Evolutionary conservation across 805 yeast genomes (phyloP).

Genomic region (Spencermartinsiella europaea): DNA sequence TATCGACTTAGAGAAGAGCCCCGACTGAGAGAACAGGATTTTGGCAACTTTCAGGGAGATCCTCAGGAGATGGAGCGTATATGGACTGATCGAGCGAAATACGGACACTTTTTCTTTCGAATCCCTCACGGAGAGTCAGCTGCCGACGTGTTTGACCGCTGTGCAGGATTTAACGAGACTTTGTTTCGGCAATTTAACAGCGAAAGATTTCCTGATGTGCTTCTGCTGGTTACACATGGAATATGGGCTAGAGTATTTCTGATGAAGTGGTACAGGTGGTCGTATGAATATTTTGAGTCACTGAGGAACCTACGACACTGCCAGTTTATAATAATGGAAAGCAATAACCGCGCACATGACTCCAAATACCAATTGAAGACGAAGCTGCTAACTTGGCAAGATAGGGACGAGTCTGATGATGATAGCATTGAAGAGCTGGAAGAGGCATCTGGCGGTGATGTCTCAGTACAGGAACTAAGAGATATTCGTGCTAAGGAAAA

Average conservation of each 20-base stretch:
- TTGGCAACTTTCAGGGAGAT: constrained; percentile 82
- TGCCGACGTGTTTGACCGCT: constrained; percentile 90
- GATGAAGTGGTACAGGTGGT: constrained; percentile 94
- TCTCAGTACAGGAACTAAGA: constrained; percentile 9
- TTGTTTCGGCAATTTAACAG: constrained; percentile 70
- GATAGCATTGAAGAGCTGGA: constrained; percentile 14
- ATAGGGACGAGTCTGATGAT: constrained; percentile 25
- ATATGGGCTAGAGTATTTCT: constrained; percentile 89
- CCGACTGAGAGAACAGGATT: constrained; percentile 88
- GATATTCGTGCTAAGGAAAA: constrained; percentile 15
- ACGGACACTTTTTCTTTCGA: constrained; percentile 84
- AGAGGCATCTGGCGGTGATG: constrained; percentile 12
- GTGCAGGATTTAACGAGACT: constrained; percentile 85
- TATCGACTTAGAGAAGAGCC: constrained; percentile 79
- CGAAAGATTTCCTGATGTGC: constrained; percentile 68
- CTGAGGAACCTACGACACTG: constrained; percentile 83
- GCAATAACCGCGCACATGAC: constrained; percentile 38
- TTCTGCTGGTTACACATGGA: constrained; percentile 87
- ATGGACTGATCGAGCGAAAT: constrained; percentile 79
- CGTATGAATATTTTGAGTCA: constrained; percentile 81
- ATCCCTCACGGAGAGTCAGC: constrained; percentile 95
- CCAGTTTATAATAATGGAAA: constrained; percentile 73
- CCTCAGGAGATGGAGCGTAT: constrained; percentile 69
- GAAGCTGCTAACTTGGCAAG: constrained; percentile 68
- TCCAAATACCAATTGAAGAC: constrained; percentile 54